Base-by-base conservation (phyloP, 805 yeast species). In the Ogataea pini region DNA sequence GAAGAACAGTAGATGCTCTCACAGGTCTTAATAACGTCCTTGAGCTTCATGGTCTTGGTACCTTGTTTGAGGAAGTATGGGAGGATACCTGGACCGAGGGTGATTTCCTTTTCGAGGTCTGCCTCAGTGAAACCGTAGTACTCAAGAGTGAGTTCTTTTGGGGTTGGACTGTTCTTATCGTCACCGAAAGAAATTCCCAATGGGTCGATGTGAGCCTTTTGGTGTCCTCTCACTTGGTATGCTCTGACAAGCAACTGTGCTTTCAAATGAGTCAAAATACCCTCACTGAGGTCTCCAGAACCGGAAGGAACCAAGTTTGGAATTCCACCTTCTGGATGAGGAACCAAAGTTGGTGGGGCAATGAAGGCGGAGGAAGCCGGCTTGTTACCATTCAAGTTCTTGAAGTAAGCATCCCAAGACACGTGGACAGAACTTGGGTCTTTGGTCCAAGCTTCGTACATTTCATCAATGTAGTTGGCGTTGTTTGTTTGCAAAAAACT, bases 151-250 rank as follows among this genome's bases (percentile, higher is more conserved):
- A 94, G 78, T 73, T 94, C 99, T 64, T 78, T 83, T 54, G 99
- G 97, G 38, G 78, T 54, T 14, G 77, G 73, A 44, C 72, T 68
- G 10, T 65, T 54, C 34, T 57, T 57, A 62, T 80, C 80, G 62
- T 82, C 87, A 59, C 94, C 97, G 65, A 83, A 88, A 16, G 91
- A 82, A 63, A 92, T 86, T 31, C 86, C 92, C 64, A 94, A 76
- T n/a, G 99, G 99, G 71, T 94, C 99, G 53, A 90, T 85, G 61
- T 83, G 85, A 39, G 98, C 97, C 75, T 88, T 89, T 70, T 85
- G 86, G 71, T 94, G 99, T 58, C 99, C 99, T 72, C 98, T 84
- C 45, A 94, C 99, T 76, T 94, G 99, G 73, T 91, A 94, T 25
- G 99, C 99, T 71, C 99, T 87, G 55, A 95, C 97, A 61, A 94